phyloP scores from a whole-genome alignment of 805 yeast species.

The Wickerhamiella occidentalis region DNA sequence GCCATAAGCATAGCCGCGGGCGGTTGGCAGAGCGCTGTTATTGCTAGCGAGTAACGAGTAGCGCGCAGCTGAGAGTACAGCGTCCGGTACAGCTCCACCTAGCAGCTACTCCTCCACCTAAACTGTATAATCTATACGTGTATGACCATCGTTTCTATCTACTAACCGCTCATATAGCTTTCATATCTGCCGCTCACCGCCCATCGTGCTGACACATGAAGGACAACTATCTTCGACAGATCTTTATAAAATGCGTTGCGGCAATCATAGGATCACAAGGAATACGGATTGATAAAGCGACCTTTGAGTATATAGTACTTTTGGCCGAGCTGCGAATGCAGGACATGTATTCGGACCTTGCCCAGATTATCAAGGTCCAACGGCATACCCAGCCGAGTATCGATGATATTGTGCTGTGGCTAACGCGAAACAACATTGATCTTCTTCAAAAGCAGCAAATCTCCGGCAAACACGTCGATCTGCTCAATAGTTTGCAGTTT shows the following conservation, averaged over 20 bases:
- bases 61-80: no score
- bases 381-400: constrained; percentile 27
- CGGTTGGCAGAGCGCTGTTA: constrained; percentile 73
- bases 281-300: constrained; percentile 14
- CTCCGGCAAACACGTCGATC: constrained; percentile 19
- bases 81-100: no score
- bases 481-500: constrained; percentile 22
- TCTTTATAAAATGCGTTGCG: constrained; percentile 22
- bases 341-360: constrained; percentile 22
- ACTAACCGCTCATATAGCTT: no score
- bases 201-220: constrained; percentile 4
- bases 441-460: constrained; percentile 23
- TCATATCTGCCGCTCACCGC: no score
- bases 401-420: constrained; percentile 26
- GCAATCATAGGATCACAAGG: constrained; percentile 19
- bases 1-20: constrained; percentile 55
- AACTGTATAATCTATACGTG: no score
- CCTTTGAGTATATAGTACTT: constrained; percentile 23
- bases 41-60: constrained; percentile 22
- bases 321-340: constrained; percentile 28
- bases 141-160: no score
- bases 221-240: constrained; percentile 19
- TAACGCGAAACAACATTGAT: constrained; percentile 24
- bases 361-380: constrained; percentile 25
- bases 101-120: no score